Conservation (phyloP, 768 basidiomycete genomes). For the Hericium coralloides region DNA sequence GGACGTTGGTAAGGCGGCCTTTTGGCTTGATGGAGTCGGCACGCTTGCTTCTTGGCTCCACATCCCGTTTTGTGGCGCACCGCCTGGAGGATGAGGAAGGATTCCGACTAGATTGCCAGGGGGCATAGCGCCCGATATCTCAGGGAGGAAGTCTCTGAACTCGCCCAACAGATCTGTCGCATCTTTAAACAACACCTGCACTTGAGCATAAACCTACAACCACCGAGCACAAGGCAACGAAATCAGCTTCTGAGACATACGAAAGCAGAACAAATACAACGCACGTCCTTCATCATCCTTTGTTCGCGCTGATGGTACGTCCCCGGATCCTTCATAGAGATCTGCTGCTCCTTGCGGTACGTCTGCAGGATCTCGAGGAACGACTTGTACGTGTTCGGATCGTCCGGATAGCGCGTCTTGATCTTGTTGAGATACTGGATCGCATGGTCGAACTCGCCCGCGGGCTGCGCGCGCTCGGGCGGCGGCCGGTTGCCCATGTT, state of each 20-base stretch:
- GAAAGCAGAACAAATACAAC: constrained; percentile 21
- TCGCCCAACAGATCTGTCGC: constrained; percentile 72
- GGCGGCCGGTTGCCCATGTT: constrained; percentile 30
- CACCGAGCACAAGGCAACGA: no score
- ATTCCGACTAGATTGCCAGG: constrained; percentile 36
- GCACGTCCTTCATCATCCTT: constrained; percentile 59
- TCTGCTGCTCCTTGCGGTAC: constrained; percentile 66
- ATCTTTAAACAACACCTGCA: constrained; percentile 73
- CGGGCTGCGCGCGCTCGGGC: constrained; percentile 38
- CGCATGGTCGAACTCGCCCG: constrained; percentile 83
- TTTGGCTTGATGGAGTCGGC: background rate
- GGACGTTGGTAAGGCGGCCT: constrained; percentile 11
- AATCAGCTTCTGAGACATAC: background rate
- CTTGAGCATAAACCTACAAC: constrained; percentile 73
- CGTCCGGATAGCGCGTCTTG: constrained; percentile 81
- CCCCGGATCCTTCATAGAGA: constrained; percentile 30
- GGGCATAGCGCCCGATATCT: constrained; percentile 39
- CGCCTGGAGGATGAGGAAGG: constrained; percentile 37
- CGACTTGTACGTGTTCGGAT: constrained; percentile 80
- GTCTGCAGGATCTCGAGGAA: constrained; percentile 84
- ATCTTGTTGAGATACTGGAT: constrained; percentile 99
- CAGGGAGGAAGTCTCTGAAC: constrained; percentile 77
- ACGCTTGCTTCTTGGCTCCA: constrained; percentile 14
- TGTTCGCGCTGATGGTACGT: constrained; percentile 27
- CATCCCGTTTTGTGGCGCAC: constrained; percentile 21